Evolutionary conservation across 805 yeast species (phyloP).

Genomic region (Yarrowia divulgata): DNA sequence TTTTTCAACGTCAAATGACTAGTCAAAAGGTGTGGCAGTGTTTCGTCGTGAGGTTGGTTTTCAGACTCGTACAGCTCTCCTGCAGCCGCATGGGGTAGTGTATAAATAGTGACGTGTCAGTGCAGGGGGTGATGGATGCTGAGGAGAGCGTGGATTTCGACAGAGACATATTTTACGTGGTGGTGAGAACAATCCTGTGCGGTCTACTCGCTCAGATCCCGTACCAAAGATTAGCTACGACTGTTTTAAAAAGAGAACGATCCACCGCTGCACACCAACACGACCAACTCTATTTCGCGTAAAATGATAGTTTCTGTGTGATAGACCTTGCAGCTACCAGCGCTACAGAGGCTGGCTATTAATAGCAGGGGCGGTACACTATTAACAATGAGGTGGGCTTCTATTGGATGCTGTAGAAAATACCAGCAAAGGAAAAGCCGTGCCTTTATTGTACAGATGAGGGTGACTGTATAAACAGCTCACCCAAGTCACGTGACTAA

Average conservation of each 20-base stretch:
- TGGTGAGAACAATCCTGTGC: too few species aligned
- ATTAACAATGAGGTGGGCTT: too few species aligned
- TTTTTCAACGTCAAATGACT: constrained; percentile 18
- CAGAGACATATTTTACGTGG: too few species aligned
- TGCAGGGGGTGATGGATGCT: not conserved
- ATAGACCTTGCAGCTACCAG: not conserved
- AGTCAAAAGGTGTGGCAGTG: constrained; percentile 20
- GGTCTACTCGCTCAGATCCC: too few species aligned
- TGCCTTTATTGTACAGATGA: too few species aligned
- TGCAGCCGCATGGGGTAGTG: constrained; percentile 28
- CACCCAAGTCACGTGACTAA: not conserved
- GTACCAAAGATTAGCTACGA: too few species aligned
- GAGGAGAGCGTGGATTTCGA: not conserved
- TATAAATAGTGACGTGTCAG: constrained; percentile 31
- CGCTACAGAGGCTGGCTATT: constrained; percentile 7
- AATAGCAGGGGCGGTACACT: constrained; percentile 30
- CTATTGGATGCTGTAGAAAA: not conserved
- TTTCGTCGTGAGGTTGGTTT: constrained; percentile 33
- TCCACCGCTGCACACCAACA: not conserved
- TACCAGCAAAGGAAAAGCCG: not conserved
- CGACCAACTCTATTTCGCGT: constrained; percentile 5
- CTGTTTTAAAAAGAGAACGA: too few species aligned
- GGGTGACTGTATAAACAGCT: too few species aligned
- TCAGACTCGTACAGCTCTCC: constrained; percentile 10
- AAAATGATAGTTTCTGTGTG: too few species aligned